Percentiles rank a stretch among this genome's conserved stretches.
phyloP scores from a whole-genome alignment of 441 rosid genomes.

The Aleurites moluccanus region DNA sequence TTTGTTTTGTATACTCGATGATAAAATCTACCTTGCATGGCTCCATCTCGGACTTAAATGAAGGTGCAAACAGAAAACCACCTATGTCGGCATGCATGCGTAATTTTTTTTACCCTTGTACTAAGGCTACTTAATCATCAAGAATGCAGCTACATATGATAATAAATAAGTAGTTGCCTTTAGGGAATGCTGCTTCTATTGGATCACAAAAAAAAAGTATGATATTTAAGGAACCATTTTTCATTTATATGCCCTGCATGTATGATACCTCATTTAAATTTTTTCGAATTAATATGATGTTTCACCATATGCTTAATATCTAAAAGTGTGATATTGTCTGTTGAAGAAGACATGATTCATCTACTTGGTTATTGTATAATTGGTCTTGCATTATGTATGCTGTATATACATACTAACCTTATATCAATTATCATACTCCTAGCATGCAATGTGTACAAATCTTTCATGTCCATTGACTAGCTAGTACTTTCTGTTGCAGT shows the following conservation, averaged over 20 bases:
- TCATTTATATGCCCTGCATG: too few relatives aligned
- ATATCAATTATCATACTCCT: background rate
- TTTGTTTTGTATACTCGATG: background rate
- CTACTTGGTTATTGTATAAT: constrained; percentile 1
- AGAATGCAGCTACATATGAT: background rate
- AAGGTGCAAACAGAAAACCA: background rate
- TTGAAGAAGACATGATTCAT: background rate
- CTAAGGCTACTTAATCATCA: background rate
- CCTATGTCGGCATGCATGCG: background rate
- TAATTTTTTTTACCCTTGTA: background rate
- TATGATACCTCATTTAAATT: background rate
- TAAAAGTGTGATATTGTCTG: background rate
- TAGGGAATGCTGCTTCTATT: background rate
- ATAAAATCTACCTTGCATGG: background rate
- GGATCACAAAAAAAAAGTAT: background rate
- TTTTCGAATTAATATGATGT: background rate
- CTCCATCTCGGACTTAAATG: background rate
- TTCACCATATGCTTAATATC: background rate
- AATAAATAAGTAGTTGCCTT: background rate
- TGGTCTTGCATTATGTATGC: background rate
- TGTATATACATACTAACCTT: background rate
- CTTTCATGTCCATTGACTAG: constrained; percentile 8
- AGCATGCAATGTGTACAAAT: background rate
- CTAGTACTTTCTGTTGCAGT: constrained; percentile 55
- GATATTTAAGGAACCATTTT: background rate